These are phyloP conservation scores for Dothideomycetidae sp. DNA, from an alignment of 2,329 filamentous ascomycete genomes.

Conservation along the genomic window DNA sequence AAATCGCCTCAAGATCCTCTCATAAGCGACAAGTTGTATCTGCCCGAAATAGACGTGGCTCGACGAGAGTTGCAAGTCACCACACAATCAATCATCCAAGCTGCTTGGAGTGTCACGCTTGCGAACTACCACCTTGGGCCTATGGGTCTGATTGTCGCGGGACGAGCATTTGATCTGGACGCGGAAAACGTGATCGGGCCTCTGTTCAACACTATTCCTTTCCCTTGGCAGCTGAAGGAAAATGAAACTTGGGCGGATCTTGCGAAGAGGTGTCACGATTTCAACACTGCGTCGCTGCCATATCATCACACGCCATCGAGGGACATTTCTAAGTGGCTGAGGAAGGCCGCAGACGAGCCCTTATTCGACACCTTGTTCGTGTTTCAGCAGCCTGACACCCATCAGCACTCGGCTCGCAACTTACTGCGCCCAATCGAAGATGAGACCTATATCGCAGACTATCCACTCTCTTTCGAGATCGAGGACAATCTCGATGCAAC, in stretches of 20 bases:
- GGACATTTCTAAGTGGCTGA: conserved; percentile 67
- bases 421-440: conserved; percentile 8
- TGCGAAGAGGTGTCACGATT: conserved; percentile 52
- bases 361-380: conserved; percentile 75
- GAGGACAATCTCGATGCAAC: conserved; percentile 36
- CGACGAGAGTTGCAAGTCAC: conserved; percentile 54
- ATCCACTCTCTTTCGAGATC: conserved; percentile 65
- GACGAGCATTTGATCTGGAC: conserved; percentile 55
- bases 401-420: conserved; percentile 35
- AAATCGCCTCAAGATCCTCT: conserved; percentile 13
- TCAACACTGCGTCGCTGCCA: conserved; percentile 51
- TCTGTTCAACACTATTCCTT: conserved; percentile 80
- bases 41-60: conserved; percentile 35
- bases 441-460: conserved; percentile 39
- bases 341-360: conserved; percentile 37
- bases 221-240: conserved; percentile 35
- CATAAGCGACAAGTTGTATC: conserved; percentile 22
- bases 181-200: conserved; percentile 61
- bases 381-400: conserved; percentile 50
- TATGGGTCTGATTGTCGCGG: conserved; percentile 66
- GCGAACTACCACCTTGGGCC: conserved; percentile 30
- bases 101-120: conserved; percentile 51
- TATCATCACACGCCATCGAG: conserved; percentile 70
- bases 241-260: conserved; percentile 45
- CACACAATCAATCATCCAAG: conserved; percentile 64